Percentiles rank a stretch among this genome's conserved stretches.
These are phyloP conservation scores for Nemania sp. DNA, from an alignment of 2,329 filamentous ascomycete genomes.

Conservation along the genomic window DNA sequence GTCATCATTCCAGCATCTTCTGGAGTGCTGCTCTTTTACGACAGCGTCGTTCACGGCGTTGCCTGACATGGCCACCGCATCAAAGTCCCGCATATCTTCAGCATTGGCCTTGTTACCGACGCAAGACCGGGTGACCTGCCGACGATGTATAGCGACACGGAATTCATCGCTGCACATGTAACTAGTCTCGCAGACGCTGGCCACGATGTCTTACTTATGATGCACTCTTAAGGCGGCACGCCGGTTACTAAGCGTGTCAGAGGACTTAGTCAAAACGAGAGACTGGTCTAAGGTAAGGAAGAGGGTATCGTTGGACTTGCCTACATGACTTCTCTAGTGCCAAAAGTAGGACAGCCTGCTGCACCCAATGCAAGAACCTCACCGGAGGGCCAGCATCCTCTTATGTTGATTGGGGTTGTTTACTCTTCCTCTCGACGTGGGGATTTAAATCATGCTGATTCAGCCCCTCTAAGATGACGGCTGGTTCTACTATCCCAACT, in stretches of 20 bases:
- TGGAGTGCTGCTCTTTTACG: slow-evolving; percentile 15
- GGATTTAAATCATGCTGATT: too few relatives aligned
- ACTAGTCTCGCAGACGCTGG: slow-evolving; percentile 40
- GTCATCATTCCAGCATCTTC: slow-evolving; percentile 19
- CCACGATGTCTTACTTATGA: slow-evolving; percentile 24
- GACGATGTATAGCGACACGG: slow-evolving; percentile 39
- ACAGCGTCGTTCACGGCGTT: slow-evolving; percentile 13
- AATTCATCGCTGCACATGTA: slow-evolving; percentile 36
- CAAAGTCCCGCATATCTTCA: slow-evolving; percentile 21
- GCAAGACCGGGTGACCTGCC: slow-evolving; percentile 18
- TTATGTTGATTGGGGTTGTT: slow-evolving; percentile 8
- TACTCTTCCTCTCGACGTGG: too few relatives aligned
- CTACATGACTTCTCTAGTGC: slow-evolving; percentile 36
- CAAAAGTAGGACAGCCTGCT: slow-evolving; percentile 27
- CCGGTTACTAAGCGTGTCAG: slow-evolving; percentile 36
- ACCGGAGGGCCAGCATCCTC: background rate
- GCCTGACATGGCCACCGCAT: slow-evolving; percentile 14
- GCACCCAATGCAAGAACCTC: background rate
- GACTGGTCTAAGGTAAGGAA: slow-evolving; percentile 36
- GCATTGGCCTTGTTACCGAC: slow-evolving; percentile 12
- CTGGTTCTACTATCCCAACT: slow-evolving; percentile 34
- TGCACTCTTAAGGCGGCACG: slow-evolving; percentile 28
- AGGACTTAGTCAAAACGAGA: slow-evolving; percentile 39
- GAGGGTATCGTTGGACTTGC: slow-evolving; percentile 41
- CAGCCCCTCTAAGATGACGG: slow-evolving; percentile 27